Evolutionary conservation across 2,329 filamentous ascomycete genomes (phyloP), one percentile per base, ranked within the genome.

Genomic region (Lachnellula arida): DNA sequence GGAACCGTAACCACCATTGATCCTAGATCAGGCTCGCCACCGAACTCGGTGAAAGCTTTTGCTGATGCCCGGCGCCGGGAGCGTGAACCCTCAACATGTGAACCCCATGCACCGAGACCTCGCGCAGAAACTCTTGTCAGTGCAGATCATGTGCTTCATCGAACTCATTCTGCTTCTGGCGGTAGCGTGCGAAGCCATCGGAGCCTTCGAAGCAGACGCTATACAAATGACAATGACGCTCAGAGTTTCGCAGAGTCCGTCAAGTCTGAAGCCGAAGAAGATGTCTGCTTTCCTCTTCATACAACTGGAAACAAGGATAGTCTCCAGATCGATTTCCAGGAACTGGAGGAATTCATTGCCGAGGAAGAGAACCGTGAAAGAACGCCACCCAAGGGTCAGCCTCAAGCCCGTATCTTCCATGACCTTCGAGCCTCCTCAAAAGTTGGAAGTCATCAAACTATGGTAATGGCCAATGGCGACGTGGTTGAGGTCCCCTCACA

Each of bases 31-130:
- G 76, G 83, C 2, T 97, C 94, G 5, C 93, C 93, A 11, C 94
- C 94, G 7, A 99, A 97, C 72, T 99, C 94, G 0, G 91, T 99
- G 51, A 96, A 97, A 72, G 94, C 94, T 4, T 99, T 99, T 72
- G 94, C 94, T 17, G 89, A 94, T 67, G 89, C 90, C 54, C 87
- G 91, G 50, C 89, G 91, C 57, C 87, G 92, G 57, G 89, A 93
- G 69, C 88, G 92, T 44, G 80, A 84, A 48, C 81, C 82, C 49
- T 88, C 85, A 3, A 70, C 82, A 59, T 56, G 59, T 2, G 67
- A 70, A 25, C 92, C 93, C 3, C 97, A 96, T 72, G 96, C 92
- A 0, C 90, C 96, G 51, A 96, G 97, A 71, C 92, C 92, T 7
- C 97, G 97, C 72, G 92, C 91, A 22, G 90, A 93, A 64, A 88